phyloP scores from a whole-genome alignment of 176 grass and related monocot species.

The Poa annua region DNA sequence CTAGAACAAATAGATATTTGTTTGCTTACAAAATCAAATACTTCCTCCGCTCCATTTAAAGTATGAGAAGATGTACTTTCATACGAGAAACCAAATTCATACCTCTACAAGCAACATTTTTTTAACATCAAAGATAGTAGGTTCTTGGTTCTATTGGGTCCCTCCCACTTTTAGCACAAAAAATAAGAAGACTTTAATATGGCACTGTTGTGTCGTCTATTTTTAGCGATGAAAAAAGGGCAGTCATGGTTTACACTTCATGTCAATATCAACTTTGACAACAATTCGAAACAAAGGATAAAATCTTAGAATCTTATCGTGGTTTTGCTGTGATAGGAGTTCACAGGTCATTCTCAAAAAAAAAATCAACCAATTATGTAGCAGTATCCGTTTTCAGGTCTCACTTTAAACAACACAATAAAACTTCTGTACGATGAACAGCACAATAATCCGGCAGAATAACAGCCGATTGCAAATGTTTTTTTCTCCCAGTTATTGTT shows the following conservation, averaged over 20 bases:
- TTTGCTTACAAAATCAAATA: background rate
- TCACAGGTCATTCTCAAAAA: background rate
- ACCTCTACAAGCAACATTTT: too few relatives aligned
- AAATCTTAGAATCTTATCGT: background rate
- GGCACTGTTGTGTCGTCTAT: background rate
- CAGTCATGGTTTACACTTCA: background rate
- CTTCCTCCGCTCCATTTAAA: too few relatives aligned
- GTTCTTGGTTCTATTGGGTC: background rate
- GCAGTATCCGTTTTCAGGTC: background rate
- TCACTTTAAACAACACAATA: background rate
- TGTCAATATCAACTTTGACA: background rate
- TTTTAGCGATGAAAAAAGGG: background rate
- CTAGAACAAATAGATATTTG: background rate
- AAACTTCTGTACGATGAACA: background rate
- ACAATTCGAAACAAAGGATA: background rate
- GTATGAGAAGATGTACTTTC: too few relatives aligned
- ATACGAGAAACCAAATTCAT: too few relatives aligned
- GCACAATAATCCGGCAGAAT: constrained; percentile 14
- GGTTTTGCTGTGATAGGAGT: background rate
- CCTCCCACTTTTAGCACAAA: background rate
- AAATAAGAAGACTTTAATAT: background rate
- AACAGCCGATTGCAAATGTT: background rate
- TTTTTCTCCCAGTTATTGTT: background rate
- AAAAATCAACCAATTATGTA: background rate
- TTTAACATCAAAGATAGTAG: background rate